Conservation (phyloP, 1,139 yeast species). For the Nakaseomyces nivariensis region DNA sequence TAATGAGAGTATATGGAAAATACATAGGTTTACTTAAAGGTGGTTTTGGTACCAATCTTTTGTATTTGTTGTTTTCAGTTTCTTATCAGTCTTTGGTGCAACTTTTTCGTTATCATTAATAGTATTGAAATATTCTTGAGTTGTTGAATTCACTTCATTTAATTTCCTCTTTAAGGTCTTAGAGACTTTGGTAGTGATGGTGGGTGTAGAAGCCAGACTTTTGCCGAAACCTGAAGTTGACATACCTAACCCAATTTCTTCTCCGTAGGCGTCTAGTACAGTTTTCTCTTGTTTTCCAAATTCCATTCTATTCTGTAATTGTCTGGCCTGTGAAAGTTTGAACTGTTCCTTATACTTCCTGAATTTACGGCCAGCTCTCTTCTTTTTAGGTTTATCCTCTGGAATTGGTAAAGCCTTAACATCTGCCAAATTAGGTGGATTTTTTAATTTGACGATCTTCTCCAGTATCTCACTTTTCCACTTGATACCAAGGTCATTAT, state of each 20-base stretch:
- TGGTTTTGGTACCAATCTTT: conserved; percentile 1
- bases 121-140: background rate
- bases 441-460: conserved; percentile 60
- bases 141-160: background rate
- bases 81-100: background rate
- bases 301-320: conserved; percentile 74
- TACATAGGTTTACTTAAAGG: background rate
- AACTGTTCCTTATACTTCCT: conserved; percentile 74
- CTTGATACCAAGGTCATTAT: conserved; percentile 48
- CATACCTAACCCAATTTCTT: conserved; percentile 79
- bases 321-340: conserved; percentile 69
- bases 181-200: background rate
- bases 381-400: conserved; percentile 63
- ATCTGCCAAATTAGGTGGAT: conserved; percentile 64
- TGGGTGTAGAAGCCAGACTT: background rate
- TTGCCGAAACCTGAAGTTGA: conserved; percentile 24
- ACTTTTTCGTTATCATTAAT: background rate
- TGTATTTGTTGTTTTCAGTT: background rate
- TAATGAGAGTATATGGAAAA: no score
- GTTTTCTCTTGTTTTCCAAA: conserved; percentile 70
- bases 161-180: background rate
- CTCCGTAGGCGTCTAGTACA: conserved; percentile 57
- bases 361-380: conserved; percentile 76
- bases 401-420: conserved; percentile 81
- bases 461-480: conserved; percentile 51